Percentiles rank a stretch among this genome's conserved stretches.
Conservation (phyloP, 352 stramenopile genomes). For the Globisporangium polare region DNA sequence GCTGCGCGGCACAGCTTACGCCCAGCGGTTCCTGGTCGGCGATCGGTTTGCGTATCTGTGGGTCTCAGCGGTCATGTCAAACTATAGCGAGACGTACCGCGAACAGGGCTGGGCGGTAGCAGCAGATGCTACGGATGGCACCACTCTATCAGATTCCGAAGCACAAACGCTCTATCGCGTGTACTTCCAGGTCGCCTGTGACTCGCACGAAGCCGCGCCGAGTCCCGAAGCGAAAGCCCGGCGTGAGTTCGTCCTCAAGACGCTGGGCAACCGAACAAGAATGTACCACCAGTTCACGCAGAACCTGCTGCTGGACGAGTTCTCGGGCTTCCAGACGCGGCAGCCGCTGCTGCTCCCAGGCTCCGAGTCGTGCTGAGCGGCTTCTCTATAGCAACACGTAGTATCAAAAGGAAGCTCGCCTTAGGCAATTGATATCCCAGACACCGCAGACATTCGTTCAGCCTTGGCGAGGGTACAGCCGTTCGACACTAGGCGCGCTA, state of each 20-base stretch:
- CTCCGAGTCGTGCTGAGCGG: neutral
- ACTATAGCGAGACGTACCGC: neutral
- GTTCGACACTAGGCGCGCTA: too few species aligned
- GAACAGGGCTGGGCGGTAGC: neutral
- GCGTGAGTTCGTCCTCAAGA: constrained; percentile 3
- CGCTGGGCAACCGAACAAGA: constrained; percentile 1
- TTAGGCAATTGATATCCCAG: too few species aligned
- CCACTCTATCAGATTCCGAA: neutral
- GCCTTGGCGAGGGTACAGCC: too few species aligned
- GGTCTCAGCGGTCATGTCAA: neutral
- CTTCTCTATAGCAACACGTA: too few species aligned
- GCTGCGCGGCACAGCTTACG: neutral
- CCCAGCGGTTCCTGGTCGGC: neutral
- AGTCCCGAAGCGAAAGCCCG: neutral
- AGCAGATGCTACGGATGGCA: neutral
- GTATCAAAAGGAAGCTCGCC: too few species aligned
- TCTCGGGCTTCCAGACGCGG: neutral
- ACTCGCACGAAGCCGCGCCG: neutral
- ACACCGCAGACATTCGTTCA: too few species aligned
- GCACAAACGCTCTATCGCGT: neutral
- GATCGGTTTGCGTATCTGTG: neutral
- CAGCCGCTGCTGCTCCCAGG: neutral
- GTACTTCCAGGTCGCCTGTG: neutral
- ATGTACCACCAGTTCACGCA: constrained; percentile 8
- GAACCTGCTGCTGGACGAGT: constrained; percentile 11